Conservation (phyloP, 768 basidiomycete species). For the Auricularia sp. region DNA sequence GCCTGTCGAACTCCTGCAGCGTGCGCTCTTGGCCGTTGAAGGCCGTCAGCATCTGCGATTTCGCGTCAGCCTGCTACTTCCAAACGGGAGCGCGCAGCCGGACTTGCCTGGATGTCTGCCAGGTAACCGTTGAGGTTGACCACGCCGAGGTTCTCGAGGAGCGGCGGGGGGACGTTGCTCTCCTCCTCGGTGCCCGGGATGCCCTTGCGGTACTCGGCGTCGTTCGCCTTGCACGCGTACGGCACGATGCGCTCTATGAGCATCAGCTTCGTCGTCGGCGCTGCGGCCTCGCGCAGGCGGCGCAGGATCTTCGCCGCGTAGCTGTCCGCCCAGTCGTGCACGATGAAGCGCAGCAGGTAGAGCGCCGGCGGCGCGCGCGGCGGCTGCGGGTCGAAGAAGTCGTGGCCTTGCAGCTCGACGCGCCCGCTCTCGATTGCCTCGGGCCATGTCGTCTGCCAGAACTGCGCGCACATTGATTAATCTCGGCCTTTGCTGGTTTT, state of each 20-base stretch:
- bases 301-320: slow-evolving; percentile 18
- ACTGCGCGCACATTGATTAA: no score
- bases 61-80: neutral
- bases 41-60: slow-evolving; percentile 21
- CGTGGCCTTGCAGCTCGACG: slow-evolving; percentile 10
- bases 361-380: slow-evolving; percentile 19
- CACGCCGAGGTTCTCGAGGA: slow-evolving; percentile 16
- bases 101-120: slow-evolving; percentile 11
- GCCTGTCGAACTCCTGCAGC: slow-evolving; percentile 5
- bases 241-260: slow-evolving; percentile 16
- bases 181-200: neutral
- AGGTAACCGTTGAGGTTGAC: slow-evolving; percentile 11
- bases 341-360: slow-evolving; percentile 18
- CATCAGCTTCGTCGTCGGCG: slow-evolving; percentile 16
- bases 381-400: slow-evolving; percentile 18
- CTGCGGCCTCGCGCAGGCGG: slow-evolving; percentile 15
- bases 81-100: neutral
- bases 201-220: slow-evolving; percentile 9
- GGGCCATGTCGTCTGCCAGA: slow-evolving; percentile 10
- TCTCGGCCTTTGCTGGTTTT: no score
- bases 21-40: slow-evolving; percentile 24
- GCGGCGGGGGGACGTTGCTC: slow-evolving; percentile 12
- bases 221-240: slow-evolving; percentile 11
- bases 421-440: slow-evolving; percentile 8
- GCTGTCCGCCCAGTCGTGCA: slow-evolving; percentile 26